phyloP scores from a whole-genome alignment of 495 filamentous ascomycete genomes.

The Penicillium soppii region DNA sequence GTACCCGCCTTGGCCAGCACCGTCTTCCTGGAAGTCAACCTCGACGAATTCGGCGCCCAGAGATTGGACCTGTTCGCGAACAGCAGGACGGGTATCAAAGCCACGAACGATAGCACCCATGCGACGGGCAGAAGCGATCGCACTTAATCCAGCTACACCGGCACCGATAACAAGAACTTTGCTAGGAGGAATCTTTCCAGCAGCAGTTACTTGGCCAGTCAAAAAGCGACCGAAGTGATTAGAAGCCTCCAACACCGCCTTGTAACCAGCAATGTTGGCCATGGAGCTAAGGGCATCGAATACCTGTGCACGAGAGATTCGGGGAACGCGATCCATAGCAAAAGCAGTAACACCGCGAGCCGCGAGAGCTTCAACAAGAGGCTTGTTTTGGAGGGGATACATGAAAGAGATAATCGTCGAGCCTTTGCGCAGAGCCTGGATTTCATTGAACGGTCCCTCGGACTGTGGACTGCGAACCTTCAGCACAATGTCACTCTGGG shows the following conservation, averaged over 20 bases:
- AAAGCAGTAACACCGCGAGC: constrained; percentile 64
- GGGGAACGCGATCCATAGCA: constrained; percentile 83
- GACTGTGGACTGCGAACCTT: constrained; percentile 71
- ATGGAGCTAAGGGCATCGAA: constrained; percentile 77
- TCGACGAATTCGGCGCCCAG: constrained; percentile 82
- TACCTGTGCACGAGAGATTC: constrained; percentile 76
- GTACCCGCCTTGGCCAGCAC: constrained; percentile 77
- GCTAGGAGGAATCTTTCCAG: constrained; percentile 77
- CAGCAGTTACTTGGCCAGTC: constrained; percentile 80
- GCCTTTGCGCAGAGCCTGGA: constrained; percentile 57
- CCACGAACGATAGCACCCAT: constrained; percentile 82
- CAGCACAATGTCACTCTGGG: constrained; percentile 68
- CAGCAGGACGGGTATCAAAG: constrained; percentile 77
- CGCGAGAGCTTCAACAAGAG: constrained; percentile 65
- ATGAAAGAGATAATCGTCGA: constrained; percentile 73
- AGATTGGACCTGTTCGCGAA: constrained; percentile 80
- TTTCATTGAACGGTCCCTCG: constrained; percentile 53
- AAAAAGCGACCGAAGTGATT: constrained; percentile 81
- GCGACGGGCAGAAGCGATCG: constrained; percentile 75
- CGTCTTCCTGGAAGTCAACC: constrained; percentile 80
- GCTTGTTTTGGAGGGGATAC: constrained; percentile 70
- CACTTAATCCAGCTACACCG: constrained; percentile 77
- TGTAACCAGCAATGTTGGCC: constrained; percentile 88
- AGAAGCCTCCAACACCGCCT: constrained; percentile 77
- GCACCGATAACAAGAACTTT: constrained; percentile 83